A percentile compares a stretch with the other conserved stretches of the same genome.
phyloP scores from a whole-genome alignment of 176 grass and related monocot genomes.

The Otatea glauca region DNA sequence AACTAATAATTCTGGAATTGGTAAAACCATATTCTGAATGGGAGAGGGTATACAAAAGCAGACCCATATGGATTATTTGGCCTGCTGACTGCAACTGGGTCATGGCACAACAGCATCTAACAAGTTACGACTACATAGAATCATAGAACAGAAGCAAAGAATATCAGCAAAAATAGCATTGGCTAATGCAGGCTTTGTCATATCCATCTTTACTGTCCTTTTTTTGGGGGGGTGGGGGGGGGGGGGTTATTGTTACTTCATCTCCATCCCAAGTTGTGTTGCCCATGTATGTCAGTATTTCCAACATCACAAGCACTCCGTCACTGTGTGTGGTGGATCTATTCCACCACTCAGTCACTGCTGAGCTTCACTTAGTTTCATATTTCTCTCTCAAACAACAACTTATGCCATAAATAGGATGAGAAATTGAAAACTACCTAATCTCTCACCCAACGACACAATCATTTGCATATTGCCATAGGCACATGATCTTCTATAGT shows the following conservation, averaged over 20 bases:
- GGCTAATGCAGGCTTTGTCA: not conserved
- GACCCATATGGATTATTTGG: not conserved
- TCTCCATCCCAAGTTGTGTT: not conserved
- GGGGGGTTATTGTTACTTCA: slow-evolving; percentile 27
- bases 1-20: not conserved
- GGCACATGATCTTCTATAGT: no score
- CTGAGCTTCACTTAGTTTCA: no score
- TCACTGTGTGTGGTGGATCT: slow-evolving; percentile 5
- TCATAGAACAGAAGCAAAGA: slow-evolving; percentile 14
- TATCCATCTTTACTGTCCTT: slow-evolving; percentile 22
- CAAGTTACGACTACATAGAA: slow-evolving; percentile 12
- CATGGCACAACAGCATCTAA: slow-evolving; percentile 21
- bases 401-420: not conserved
- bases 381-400: slow-evolving; percentile 31
- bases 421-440: not conserved
- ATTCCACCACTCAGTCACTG: no score
- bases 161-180: slow-evolving; percentile 1
- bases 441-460: not conserved
- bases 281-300: not conserved
- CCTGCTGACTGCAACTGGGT: slow-evolving; percentile 13
- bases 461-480: not conserved
- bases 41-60: slow-evolving; percentile 19
- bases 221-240: not conserved
- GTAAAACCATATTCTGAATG: slow-evolving; percentile 27
- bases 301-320: slow-evolving; percentile 8